Percentiles rank a stretch among this genome's conserved stretches.
Evolutionary conservation across 2,329 filamentous ascomycete genomes (phyloP).

Genomic region (Exophiala alcalophila): DNA sequence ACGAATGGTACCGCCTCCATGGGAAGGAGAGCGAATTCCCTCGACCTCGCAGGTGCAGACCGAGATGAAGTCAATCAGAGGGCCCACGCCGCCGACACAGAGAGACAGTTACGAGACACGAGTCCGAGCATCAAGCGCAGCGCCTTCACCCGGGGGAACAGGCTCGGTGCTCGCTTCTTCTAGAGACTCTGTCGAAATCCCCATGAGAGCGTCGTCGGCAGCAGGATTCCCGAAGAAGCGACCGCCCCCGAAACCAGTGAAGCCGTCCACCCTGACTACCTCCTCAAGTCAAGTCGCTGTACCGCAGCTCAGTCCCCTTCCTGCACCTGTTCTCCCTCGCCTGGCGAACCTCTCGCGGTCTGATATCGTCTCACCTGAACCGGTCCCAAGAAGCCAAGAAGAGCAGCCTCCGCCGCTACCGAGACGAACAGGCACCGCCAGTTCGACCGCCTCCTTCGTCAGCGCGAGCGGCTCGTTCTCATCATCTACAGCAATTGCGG

Average conservation of each 20-base stretch:
- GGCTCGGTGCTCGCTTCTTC: constrained; percentile 4
- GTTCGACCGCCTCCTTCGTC: constrained; percentile 24
- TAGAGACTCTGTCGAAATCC: constrained; percentile 31
- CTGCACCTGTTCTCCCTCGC: constrained; percentile 11
- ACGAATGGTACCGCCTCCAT: constrained; percentile 21
- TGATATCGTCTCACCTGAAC: neutral
- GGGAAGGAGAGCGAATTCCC: constrained; percentile 22
- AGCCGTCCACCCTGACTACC: constrained; percentile 50
- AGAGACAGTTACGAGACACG: neutral
- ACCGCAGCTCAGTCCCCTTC: constrained; percentile 14
- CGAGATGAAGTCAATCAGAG: constrained; percentile 6
- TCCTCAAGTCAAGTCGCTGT: constrained; percentile 18
- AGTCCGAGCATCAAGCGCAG: constrained; percentile 11
- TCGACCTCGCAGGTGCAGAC: constrained; percentile 2
- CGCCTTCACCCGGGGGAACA: constrained; percentile 12
- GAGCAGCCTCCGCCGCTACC: constrained; percentile 26
- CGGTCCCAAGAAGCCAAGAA: neutral
- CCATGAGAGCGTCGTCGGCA: constrained; percentile 38
- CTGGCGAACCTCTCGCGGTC: constrained; percentile 6
- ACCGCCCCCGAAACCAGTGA: constrained; percentile 60
- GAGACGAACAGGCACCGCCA: constrained; percentile 20
- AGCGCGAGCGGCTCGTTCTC: constrained; percentile 15
- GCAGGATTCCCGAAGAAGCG: constrained; percentile 40
- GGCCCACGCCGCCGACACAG: constrained; percentile 16
- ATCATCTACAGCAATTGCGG: neutral